Conservation (phyloP, 306 rosid genomes). For the Acacia crassicarpa region DNA sequence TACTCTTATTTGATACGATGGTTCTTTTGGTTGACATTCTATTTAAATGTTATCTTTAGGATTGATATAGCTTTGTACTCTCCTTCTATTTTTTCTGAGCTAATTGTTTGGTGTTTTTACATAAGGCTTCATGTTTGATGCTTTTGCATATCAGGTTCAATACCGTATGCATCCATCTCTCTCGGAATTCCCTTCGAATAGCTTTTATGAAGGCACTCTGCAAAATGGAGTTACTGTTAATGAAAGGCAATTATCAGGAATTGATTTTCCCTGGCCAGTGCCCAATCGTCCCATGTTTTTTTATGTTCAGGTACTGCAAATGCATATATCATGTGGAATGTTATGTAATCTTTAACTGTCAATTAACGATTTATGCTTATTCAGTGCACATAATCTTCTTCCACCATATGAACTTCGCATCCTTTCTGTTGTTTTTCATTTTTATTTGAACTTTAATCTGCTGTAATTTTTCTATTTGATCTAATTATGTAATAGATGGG, state of each 20-base stretch:
- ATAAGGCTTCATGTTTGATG: conserved; percentile 9
- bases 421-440: neutral
- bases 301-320: conserved; percentile 82
- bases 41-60: neutral
- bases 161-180: conserved; percentile 99
- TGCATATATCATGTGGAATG: neutral
- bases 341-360: conserved; percentile 16
- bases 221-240: conserved; percentile 98
- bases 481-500: conserved; percentile 76
- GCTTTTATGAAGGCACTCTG: conserved; percentile 97
- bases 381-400: neutral
- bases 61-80: neutral
- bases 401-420: neutral
- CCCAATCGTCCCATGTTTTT: conserved; percentile 99
- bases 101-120: neutral
- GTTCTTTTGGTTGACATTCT: neutral
- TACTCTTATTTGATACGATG: neutral
- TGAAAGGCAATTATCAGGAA: conserved; percentile 93
- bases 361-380: neutral
- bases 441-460: neutral
- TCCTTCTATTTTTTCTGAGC: neutral
- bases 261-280: conserved; percentile 99
- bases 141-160: conserved; percentile 70
- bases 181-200: conserved; percentile 97
- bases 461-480: neutral